Conservation (phyloP, 306 rosid species). For the Gastrolobium villosum region DNA sequence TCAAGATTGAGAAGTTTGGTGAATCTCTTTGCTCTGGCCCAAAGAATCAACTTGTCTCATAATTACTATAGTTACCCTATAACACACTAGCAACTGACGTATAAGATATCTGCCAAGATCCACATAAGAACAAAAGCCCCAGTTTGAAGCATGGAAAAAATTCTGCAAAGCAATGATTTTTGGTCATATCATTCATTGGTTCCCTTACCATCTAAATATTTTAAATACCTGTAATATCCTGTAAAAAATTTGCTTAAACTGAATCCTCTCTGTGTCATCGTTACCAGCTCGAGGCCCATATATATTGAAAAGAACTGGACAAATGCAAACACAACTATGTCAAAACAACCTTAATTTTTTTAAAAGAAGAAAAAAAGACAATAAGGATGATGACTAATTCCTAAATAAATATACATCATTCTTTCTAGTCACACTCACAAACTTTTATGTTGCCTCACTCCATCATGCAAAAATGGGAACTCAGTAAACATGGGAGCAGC, state of each 20-base stretch:
- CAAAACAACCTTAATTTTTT: conserved; percentile 10
- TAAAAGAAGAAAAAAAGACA: background rate
- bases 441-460: background rate
- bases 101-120: conserved; percentile 32
- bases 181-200: conserved; percentile 8
- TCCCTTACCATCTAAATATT: background rate
- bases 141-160: conserved; percentile 29
- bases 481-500: conserved; percentile 11
- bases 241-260: conserved; percentile 78
- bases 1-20: conserved; percentile 14
- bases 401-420: background rate
- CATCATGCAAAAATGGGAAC: background rate
- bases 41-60: conserved; percentile 21
- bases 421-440: conserved; percentile 17
- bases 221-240: conserved; percentile 75
- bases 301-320: conserved; percentile 83
- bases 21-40: conserved; percentile 24
- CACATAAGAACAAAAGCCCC: conserved; percentile 28
- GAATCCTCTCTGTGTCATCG: conserved; percentile 81
- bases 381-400: background rate
- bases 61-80: conserved; percentile 26
- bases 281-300: conserved; percentile 92
- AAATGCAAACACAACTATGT: conserved; percentile 44
- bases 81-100: conserved; percentile 27
- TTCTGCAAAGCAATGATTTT: conserved; percentile 30